Evolutionary conservation across 2,329 filamentous ascomycete species (phyloP).

Genomic region (Botrytis deweyae): DNA sequence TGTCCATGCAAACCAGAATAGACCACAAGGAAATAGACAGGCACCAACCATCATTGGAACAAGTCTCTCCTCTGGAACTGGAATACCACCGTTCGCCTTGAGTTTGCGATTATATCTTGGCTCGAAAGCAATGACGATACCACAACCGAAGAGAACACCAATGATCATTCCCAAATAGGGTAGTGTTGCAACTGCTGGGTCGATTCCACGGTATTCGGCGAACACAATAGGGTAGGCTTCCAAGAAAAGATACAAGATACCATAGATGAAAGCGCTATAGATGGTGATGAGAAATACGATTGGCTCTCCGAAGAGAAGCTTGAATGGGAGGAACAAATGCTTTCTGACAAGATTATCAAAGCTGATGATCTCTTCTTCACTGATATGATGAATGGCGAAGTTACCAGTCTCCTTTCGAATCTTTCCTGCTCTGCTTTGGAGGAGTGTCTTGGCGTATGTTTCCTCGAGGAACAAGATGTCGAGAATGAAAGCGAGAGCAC

Average conservation of each 20-base stretch:
- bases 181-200: slow-evolving; percentile 42
- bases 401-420: slow-evolving; percentile 45
- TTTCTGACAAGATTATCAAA: slow-evolving; percentile 40
- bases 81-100: slow-evolving; percentile 34
- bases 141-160: slow-evolving; percentile 73
- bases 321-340: slow-evolving; percentile 44
- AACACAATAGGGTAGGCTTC: slow-evolving; percentile 51
- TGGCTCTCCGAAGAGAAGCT: slow-evolving; percentile 58
- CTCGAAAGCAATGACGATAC: slow-evolving; percentile 59
- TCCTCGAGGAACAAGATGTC: slow-evolving; percentile 49
- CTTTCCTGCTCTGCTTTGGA: slow-evolving; percentile 47
- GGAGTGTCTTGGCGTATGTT: slow-evolving; percentile 49
- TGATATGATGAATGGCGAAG: slow-evolving; percentile 38
- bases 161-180: slow-evolving; percentile 13
- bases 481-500: slow-evolving; percentile 43
- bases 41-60: slow-evolving; percentile 44
- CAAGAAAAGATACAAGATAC: slow-evolving; percentile 52
- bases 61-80: slow-evolving; percentile 43
- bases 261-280: slow-evolving; percentile 53
- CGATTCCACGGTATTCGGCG: slow-evolving; percentile 37
- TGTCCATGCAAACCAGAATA: slow-evolving; percentile 44
- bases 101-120: slow-evolving; percentile 60
- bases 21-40: slow-evolving; percentile 40
- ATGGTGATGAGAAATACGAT: slow-evolving; percentile 57
- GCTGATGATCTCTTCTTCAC: slow-evolving; percentile 43